Evolutionary conservation across 495 filamentous ascomycete genomes (phyloP).

Genomic region (Penicillium taxi): DNA sequence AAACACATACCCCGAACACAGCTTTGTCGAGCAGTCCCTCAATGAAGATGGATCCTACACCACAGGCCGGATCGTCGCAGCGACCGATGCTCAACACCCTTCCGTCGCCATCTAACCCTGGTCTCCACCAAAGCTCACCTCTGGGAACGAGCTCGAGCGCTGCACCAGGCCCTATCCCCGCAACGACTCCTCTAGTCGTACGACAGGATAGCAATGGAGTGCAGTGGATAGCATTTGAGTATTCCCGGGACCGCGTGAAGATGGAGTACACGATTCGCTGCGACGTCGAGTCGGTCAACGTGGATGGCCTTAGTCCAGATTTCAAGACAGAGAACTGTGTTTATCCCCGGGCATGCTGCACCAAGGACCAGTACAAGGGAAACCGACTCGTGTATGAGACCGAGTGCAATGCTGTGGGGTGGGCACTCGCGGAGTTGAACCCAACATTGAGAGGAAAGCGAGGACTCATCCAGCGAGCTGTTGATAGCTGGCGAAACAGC

Average conservation of each 20-base stretch:
- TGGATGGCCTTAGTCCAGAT: slow-evolving; percentile 71
- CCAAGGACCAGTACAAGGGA: slow-evolving; percentile 90
- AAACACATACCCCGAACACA: slow-evolving; percentile 36
- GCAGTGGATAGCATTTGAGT: slow-evolving; percentile 98
- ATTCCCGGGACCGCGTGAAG: slow-evolving; percentile 94
- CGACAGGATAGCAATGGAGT: slow-evolving; percentile 94
- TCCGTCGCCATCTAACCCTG: slow-evolving; percentile 40
- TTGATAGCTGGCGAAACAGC: slow-evolving; percentile 98
- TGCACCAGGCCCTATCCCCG: slow-evolving; percentile 97
- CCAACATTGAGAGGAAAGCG: slow-evolving; percentile 84
- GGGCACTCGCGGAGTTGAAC: slow-evolving; percentile 91
- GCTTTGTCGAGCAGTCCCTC: slow-evolving; percentile 30
- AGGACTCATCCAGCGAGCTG: slow-evolving; percentile 90
- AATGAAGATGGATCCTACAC: slow-evolving; percentile 35
- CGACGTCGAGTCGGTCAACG: slow-evolving; percentile 93
- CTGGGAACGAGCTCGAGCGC: slow-evolving; percentile 68
- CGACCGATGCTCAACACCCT: slow-evolving; percentile 35
- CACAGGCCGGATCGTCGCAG: slow-evolving; percentile 37
- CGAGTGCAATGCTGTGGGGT: slow-evolving; percentile 96
- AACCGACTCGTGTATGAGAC: slow-evolving; percentile 95
- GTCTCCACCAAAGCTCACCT: slow-evolving; percentile 38
- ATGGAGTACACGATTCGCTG: slow-evolving; percentile 99
- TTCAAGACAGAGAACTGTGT: slow-evolving; percentile 99
- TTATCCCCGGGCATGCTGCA: slow-evolving; percentile 89
- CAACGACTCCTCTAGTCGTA: slow-evolving; percentile 90